A percentile compares a stretch with the other conserved stretches of the same genome.
Evolutionary conservation across 2,329 filamentous ascomycete species (phyloP).

Genomic region (Pyrenochaeta sp.): DNA sequence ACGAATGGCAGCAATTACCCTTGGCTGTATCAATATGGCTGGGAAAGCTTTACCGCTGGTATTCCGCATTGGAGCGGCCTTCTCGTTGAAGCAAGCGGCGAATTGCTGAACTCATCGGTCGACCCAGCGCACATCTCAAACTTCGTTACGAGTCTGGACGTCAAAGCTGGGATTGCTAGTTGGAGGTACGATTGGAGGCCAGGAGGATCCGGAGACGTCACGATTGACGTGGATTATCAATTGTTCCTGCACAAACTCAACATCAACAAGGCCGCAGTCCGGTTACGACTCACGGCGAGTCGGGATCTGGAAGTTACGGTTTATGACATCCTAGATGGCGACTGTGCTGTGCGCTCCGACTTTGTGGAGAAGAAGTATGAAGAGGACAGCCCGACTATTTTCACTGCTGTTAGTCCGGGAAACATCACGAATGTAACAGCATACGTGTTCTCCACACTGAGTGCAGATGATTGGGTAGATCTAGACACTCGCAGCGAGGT

Average conservation of each 20-base stretch:
- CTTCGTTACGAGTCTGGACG: constrained; percentile 69
- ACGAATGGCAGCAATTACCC: constrained; percentile 70
- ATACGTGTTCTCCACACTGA: constrained; percentile 63
- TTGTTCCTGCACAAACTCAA: constrained; percentile 71
- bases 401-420: constrained; percentile 69
- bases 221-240: constrained; percentile 70
- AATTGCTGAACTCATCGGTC: constrained; percentile 68
- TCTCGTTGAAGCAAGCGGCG: constrained; percentile 63
- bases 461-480: constrained; percentile 57
- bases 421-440: constrained; percentile 71
- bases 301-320: constrained; percentile 64
- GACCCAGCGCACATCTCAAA: constrained; percentile 65
- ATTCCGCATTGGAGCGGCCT: constrained; percentile 74
- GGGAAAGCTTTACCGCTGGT: constrained; percentile 75
- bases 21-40: constrained; percentile 74
- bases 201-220: constrained; percentile 45
- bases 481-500: constrained; percentile 55
- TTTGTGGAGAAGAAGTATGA: constrained; percentile 66
- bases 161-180: constrained; percentile 68
- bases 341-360: constrained; percentile 71
- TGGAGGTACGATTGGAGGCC: constrained; percentile 76
- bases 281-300: constrained; percentile 66
- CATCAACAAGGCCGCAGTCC: constrained; percentile 69
- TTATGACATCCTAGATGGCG: constrained; percentile 73
- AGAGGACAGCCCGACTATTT: constrained; percentile 63